Base-by-base conservation (phyloP, 306 rosid genomes). In the Comarum palustre region DNA sequence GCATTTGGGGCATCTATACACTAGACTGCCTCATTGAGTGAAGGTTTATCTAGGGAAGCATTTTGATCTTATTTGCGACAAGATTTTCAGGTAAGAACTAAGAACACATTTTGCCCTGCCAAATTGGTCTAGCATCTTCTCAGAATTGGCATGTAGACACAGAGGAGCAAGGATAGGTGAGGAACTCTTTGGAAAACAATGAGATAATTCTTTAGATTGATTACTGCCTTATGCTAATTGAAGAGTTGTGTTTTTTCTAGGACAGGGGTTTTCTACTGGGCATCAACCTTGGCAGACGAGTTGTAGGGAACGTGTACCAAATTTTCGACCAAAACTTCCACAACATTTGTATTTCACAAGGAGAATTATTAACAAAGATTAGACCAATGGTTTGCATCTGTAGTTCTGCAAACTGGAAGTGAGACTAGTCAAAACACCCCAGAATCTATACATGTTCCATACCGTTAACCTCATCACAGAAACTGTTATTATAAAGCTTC, bases 231-330 rank as follows among this genome's bases (percentile, higher is more conserved):
- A 4, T 25, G 71, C 15, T n/a, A 54, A 78, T 66, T 39, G 42
- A 41, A 70, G 60, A 62, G 22, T 64, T 32, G 68, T 68, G 55
- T 39, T 74, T 85, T 75, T 61, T 24, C 66, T 75, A 16, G 15
- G 63, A 43, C 87, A 93, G 96, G 98, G 70, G 93, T 93, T 72
- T 93, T 93, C 88, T 88, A 88, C 36, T 88, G 98, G 14, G 84
- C 98, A 70, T 83, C 96, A 34, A 81, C 83, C 48, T 82, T 82
- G 32, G 93, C 90, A 73, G 76, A 80, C 74, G 93, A 88, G 41
- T 72, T 89, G 81, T 82, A 86, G 86, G 70, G 66, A 31, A 61
- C 86, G 34, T 90, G 96, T 83, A 93, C 90, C 91, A 84, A 85
- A 73, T 83, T 87, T 84, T 92, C 98, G 75, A 83, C 87, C 86